Evolutionary conservation across 345 rosid genomes (phyloP), one percentile per base, ranked within the genome.

Genomic region (Dovyalis caffra): DNA sequence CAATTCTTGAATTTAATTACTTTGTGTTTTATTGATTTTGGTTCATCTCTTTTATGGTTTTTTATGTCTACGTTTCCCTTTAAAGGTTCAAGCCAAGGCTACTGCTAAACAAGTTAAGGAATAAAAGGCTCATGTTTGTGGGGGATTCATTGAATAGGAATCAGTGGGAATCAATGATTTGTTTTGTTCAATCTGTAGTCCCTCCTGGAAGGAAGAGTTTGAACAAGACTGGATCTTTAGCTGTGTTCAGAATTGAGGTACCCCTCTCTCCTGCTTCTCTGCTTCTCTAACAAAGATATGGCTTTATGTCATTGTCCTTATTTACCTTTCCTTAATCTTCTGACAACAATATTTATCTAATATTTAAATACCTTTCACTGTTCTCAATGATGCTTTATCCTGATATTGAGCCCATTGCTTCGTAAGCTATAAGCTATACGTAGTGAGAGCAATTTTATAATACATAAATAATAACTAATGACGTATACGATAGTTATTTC

Each of bases 111-210:
- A 96, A 90, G 79, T 87, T 96, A 58, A 89, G 95, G 88, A 93
- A 95, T 87, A 95, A 91, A 87, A 90, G 99, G 76, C 78, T 95
- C 2, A 91, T 95, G 99, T 95, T 91, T 76, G 94, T 95, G 58
- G 99, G 99, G 73, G 99, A 96, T 82, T 96, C 99, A 10, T 58
- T 96, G 73, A 96, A 96, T 78, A 83, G 99, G 64, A 96, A 96
- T 64, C 99, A 95, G 66, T 95, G 99, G 99, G 99, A 93, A 83
- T 95, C 99, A 61, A 88, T 96, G 99, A 69, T 93, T 78, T 96
- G 99, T 80, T 80, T 96, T 86, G 92, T 85, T 84, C 95, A 96
- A 82, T 92, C 99, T 34, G 92, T 75, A 38, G n/a, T 83, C 79
- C 91, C 97, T 49, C 76, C 80, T 21, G 88, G 90, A 40, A 82